These are phyloP conservation scores for Daldinia caldariorum DNA, from an alignment of 495 filamentous ascomycete species.

Conservation along the genomic window DNA sequence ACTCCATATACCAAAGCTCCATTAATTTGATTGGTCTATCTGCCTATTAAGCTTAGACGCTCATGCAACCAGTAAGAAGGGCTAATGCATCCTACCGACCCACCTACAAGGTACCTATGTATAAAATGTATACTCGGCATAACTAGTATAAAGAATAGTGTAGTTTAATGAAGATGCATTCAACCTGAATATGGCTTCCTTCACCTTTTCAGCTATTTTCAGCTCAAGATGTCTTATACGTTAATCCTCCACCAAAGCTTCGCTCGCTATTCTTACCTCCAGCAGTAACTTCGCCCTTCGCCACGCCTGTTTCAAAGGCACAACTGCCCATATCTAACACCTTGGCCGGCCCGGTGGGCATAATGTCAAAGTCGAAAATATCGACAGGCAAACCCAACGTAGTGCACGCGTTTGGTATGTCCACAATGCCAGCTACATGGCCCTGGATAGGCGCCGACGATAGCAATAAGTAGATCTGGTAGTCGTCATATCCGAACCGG, in stretches of 20 bases:
- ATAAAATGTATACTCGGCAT: not conserved
- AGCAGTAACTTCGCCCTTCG: conserved; percentile 53
- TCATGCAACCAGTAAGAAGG: not conserved
- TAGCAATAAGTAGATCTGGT: conserved; percentile 90
- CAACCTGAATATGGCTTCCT: conserved; percentile 29
- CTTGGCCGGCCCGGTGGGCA: conserved; percentile 68
- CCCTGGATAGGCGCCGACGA: conserved; percentile 92
- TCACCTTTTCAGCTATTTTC: conserved; percentile 24
- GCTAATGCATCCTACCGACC: not conserved
- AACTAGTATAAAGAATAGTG: not conserved
- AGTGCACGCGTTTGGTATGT: conserved; percentile 86
- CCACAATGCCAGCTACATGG: conserved; percentile 92
- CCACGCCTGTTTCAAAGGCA: conserved; percentile 70
- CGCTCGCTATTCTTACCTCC: conserved; percentile 58
- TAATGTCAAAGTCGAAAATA: conserved; percentile 96
- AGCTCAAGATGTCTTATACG: conserved; percentile 51
- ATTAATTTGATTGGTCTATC: not conserved
- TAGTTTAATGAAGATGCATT: not conserved
- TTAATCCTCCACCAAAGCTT: conserved; percentile 64
- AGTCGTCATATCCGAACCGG: conserved; percentile 76
- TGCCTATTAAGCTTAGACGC: not conserved
- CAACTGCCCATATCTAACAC: conserved; percentile 79
- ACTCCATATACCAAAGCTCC: not conserved
- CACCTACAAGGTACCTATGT: no score
- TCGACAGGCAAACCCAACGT: conserved; percentile 92